Evolutionary conservation across 257 asterid species (phyloP).

Genomic region (Solanum habrochaites): DNA sequence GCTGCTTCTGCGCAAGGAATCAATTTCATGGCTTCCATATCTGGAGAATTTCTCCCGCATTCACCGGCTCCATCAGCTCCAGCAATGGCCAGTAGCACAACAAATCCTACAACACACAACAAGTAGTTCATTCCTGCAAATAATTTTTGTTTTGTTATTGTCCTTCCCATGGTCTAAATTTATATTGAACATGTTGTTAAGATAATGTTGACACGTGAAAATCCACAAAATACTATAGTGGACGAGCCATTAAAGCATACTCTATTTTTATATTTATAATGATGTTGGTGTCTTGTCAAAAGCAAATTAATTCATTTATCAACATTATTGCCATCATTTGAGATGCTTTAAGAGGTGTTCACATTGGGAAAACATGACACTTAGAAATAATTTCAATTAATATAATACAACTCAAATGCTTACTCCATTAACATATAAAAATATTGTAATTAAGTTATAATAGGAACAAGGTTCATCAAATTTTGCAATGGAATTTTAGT

Average conservation of each 20-base stretch:
- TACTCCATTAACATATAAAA: not conserved
- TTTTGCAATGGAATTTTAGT: not conserved
- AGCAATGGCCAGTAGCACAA: not conserved
- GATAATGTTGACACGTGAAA: not conserved
- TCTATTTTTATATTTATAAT: not conserved
- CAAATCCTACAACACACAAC: slow-evolving; percentile 4
- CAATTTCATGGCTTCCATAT: slow-evolving; percentile 39
- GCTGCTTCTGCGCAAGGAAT: slow-evolving; percentile 38
- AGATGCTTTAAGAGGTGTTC: not conserved
- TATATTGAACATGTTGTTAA: not conserved
- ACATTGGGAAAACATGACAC: not conserved
- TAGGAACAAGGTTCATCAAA: not conserved
- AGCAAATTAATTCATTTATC: not conserved
- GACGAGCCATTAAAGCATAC: not conserved
- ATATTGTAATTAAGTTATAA: not conserved
- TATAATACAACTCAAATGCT: not conserved
- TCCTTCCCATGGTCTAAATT: not conserved
- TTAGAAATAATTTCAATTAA: not conserved
- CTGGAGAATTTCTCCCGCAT: slow-evolving; percentile 36
- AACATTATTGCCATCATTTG: not conserved
- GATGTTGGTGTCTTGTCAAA: not conserved
- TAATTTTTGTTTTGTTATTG: not conserved
- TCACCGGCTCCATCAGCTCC: slow-evolving; percentile 21
- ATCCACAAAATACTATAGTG: not conserved
- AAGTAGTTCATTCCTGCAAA: not conserved